A percentile compares a stretch with the other conserved stretches of the same genome.
phyloP scores from a whole-genome alignment of 2,329 filamentous ascomycete genomes.

The Paecilomyces variotii region DNA sequence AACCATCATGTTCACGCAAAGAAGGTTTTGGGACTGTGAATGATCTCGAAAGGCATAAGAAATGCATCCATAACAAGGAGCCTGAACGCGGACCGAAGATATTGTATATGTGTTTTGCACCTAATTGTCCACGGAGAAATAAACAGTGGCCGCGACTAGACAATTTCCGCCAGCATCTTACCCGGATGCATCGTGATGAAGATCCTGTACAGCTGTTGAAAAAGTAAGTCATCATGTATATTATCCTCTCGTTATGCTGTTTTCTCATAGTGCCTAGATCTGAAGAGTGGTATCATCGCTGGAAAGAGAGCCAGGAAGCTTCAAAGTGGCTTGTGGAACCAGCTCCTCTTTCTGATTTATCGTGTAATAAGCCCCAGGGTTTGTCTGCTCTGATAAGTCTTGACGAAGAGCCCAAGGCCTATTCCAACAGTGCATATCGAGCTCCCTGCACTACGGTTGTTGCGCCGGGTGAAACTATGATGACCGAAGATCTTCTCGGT shows the following conservation, averaged over 20 bases:
- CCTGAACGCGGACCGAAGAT: conserved; percentile 40
- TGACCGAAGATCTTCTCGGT: background rate
- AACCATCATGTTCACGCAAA: conserved; percentile 48
- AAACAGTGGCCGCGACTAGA: conserved; percentile 77
- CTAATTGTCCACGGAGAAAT: conserved; percentile 48
- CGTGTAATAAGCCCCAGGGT: background rate
- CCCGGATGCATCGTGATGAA: conserved; percentile 54
- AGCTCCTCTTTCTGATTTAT: conserved; percentile 4
- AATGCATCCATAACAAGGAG: conserved; percentile 56
- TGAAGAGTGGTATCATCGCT: conserved; percentile 26
- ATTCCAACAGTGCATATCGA: background rate
- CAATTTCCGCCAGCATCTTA: conserved; percentile 77
- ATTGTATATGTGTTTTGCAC: conserved; percentile 53
- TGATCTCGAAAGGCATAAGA: conserved; percentile 71
- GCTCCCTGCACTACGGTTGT: conserved; percentile 1
- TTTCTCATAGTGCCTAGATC: conserved; percentile 9
- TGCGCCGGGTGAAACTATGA: conserved; percentile 1
- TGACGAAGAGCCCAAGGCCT: background rate
- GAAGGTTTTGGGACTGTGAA: conserved; percentile 72
- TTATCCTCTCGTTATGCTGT: background rate
- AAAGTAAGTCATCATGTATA: conserved; percentile 30
- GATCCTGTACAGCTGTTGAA: conserved; percentile 38
- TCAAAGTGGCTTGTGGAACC: conserved; percentile 9
- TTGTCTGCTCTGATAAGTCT: background rate
- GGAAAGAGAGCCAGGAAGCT: conserved; percentile 13